Evolutionary conservation across 768 basidiomycete species (phyloP).

Genomic region (Russula abietina): DNA sequence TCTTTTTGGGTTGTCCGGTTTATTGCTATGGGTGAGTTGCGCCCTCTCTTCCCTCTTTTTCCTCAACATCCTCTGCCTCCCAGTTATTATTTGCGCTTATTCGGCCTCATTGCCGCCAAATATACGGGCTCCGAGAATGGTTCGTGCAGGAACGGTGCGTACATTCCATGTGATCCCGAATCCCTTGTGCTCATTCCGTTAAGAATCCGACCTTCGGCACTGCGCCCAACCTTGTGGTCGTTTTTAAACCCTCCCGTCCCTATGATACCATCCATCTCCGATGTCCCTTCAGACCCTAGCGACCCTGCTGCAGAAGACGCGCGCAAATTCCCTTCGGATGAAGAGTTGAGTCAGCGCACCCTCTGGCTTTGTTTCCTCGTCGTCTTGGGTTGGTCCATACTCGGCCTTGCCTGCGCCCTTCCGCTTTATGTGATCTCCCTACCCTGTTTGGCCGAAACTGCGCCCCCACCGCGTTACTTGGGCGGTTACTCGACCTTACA

Average conservation of each 20-base stretch:
- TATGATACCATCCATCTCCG: constrained; percentile 52
- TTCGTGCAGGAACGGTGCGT: constrained; percentile 66
- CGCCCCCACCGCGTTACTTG: constrained; percentile 39
- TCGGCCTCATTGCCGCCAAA: constrained; percentile 62
- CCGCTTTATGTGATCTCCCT: constrained; percentile 65
- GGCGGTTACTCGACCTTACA: constrained; percentile 64
- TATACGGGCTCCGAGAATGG: constrained; percentile 73
- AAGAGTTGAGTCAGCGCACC: constrained; percentile 63
- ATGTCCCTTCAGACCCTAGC: constrained; percentile 50
- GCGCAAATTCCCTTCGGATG: constrained; percentile 64
- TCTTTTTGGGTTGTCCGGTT: constrained; percentile 51
- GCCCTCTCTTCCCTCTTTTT: constrained; percentile 4
- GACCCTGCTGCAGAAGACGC: constrained; percentile 47
- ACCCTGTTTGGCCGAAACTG: constrained; percentile 59
- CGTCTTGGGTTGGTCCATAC: constrained; percentile 57
- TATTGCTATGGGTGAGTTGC: constrained; percentile 61
- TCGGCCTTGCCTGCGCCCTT: constrained; percentile 64
- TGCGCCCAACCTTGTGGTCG: constrained; percentile 52
- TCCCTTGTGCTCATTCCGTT: constrained; percentile 16
- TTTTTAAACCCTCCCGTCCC: constrained; percentile 70
- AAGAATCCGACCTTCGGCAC: constrained; percentile 59
- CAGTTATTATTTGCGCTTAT: constrained; percentile 63
- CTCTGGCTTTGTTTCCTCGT: constrained; percentile 63
- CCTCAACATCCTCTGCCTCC: background rate
- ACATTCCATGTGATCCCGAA: background rate